phyloP scores from a whole-genome alignment of 768 basidiomycete genomes.

The Collybia sordida region DNA sequence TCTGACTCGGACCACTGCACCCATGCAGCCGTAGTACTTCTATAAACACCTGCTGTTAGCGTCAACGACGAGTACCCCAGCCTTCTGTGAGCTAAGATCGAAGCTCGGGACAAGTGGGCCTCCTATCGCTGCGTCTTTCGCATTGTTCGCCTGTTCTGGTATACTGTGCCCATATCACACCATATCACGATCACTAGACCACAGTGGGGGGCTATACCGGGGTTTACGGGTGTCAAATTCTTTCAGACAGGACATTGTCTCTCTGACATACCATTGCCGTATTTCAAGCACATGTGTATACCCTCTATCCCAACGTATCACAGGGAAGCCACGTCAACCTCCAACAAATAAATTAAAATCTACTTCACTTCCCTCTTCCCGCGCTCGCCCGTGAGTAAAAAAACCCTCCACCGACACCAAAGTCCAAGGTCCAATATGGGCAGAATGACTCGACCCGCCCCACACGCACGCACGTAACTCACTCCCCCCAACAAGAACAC shows the following conservation, averaged over 20 bases:
- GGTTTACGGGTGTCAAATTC: slow-evolving; percentile 3
- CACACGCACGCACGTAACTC: background rate
- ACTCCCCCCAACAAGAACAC: background rate
- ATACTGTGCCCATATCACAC: background rate
- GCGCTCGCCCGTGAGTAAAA: slow-evolving; percentile 21
- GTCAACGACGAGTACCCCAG: too few species aligned
- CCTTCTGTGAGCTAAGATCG: background rate
- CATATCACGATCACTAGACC: too few species aligned
- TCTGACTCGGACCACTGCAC: too few species aligned
- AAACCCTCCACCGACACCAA: slow-evolving; percentile 7
- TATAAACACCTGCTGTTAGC: too few species aligned
- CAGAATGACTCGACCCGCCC: slow-evolving; percentile 15
- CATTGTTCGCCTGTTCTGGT: slow-evolving; percentile 20
- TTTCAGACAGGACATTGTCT: slow-evolving; percentile 3
- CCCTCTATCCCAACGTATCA: background rate
- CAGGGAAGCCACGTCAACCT: background rate
- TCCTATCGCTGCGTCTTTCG: slow-evolving; percentile 6
- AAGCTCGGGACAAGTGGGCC: background rate
- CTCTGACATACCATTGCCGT: background rate
- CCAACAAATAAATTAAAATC: background rate
- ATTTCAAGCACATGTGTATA: background rate
- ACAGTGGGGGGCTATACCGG: background rate
- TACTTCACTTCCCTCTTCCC: slow-evolving; percentile 12
- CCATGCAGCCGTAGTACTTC: too few species aligned
- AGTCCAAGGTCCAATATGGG: background rate